Base-by-base conservation (phyloP, 495 filamentous ascomycete genomes). In the Penicillium mononematosum region DNA sequence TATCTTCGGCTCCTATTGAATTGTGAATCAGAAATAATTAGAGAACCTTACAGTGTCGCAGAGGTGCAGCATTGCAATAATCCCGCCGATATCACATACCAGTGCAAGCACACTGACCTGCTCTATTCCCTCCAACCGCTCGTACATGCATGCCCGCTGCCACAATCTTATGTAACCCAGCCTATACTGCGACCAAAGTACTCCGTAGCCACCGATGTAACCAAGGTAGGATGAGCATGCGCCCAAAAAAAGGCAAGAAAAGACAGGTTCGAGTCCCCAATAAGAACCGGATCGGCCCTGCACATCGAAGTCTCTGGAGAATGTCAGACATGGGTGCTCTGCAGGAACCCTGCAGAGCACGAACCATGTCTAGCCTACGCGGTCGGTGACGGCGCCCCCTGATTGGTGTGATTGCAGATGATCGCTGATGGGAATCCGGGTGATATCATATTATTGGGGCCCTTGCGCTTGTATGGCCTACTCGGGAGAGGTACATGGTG, bases 271-370 rank as follows among this genome's bases (percentile, higher is more conserved):
- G 11, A 31, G 14, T 1, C 49, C 10, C 39, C 38, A 20, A 32
- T 19, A 14, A 36, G 53, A n/a, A 16, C 22, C 3, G 9, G 53
- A 55, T 55, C 53, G 31, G 25, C 53, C 20, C 31, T 55, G 43
- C 43, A 47, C 14, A 47, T 47, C 32, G 20, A 19, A 45, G 19
- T 46, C 19, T 36, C 53, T 46, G 53, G 34, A 39, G 53, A 55
- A 55, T 55, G 53, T 55, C 53, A 55, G 53, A 47, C 53, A 55
- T 29, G 32, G 53, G 14, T 55, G 53, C 27, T 55, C 39, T 46
- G 44, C 53, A 55, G 52, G 27, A 46, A n/a, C 32, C 43, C 32
- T 45, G 43, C 43, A 55, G 36, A n/a, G 44, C 44, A 55, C 44
- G 32, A 41, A 55, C 44, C 53, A 47, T 47, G 53, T 46, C 44